Evolutionary conservation across 1,284 basidiomycete genomes (phyloP).

Genomic region (Cronartium quercuum): DNA sequence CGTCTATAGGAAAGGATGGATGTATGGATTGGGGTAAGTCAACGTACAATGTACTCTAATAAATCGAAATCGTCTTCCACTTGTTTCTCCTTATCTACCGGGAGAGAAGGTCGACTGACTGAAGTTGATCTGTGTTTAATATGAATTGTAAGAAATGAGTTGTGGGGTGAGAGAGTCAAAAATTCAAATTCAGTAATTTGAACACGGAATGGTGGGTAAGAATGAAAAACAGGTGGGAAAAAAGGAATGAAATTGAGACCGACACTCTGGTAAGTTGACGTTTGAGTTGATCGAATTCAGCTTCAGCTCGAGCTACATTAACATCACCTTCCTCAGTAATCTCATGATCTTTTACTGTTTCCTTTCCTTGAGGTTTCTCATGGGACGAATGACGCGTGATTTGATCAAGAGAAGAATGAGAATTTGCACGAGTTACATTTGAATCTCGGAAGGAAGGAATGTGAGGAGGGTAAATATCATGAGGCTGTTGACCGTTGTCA

Average conservation of each 20-base stretch:
- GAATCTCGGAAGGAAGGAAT: constrained; percentile 16
- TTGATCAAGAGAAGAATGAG: neutral
- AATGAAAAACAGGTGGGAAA: no score
- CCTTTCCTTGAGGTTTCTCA: neutral
- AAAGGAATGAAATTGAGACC: no score
- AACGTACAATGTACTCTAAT: constrained; percentile 21
- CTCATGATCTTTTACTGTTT: no score
- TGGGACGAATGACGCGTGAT: neutral
- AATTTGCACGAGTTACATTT: constrained; percentile 12
- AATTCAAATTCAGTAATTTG: no score
- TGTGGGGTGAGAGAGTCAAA: no score
- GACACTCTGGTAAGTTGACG: constrained; percentile 34
- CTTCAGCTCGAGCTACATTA: constrained; percentile 19
- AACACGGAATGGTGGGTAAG: no score
- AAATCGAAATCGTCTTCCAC: constrained; percentile 30
- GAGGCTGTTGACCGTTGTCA: no score
- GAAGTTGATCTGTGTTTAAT: neutral
- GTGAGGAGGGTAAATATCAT: no score
- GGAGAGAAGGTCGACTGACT: neutral
- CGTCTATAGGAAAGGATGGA: neutral
- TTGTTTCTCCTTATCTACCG: constrained; percentile 16
- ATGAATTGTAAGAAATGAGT: no score
- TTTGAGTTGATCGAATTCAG: constrained; percentile 21
- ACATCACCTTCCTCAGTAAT: constrained; percentile 14
- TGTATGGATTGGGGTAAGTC: neutral